A percentile compares a stretch with the other conserved stretches of the same genome.
phyloP scores from a whole-genome alignment of 495 filamentous ascomycete genomes.

The Letharia columbiana region DNA sequence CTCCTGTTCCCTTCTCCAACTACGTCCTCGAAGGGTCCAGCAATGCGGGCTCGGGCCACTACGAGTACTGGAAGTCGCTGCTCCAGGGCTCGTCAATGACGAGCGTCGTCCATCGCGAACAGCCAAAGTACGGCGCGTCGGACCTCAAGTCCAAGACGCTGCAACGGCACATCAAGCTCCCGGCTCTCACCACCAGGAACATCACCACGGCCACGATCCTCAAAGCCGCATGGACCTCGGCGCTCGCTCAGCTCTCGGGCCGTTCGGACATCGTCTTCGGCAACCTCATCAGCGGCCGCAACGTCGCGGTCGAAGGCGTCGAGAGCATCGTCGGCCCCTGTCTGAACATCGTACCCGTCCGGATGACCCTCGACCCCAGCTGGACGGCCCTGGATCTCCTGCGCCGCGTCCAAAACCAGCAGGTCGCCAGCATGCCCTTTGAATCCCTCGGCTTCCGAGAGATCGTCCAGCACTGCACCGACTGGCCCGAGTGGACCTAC shows the following conservation, averaged over 20 bases:
- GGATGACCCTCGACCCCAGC: constrained; percentile 41
- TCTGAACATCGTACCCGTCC: constrained; percentile 51
- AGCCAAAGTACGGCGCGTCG: constrained; percentile 35
- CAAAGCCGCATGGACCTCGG: constrained; percentile 50
- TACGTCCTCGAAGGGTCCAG: constrained; percentile 47
- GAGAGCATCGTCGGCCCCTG: constrained; percentile 50
- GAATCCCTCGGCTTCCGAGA: constrained; percentile 53
- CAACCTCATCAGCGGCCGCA: constrained; percentile 48
- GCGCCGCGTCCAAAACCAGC: constrained; percentile 48
- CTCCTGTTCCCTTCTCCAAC: constrained; percentile 46
- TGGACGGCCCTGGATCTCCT: constrained; percentile 47
- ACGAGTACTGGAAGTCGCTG: constrained; percentile 41
- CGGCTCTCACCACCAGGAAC: constrained; percentile 35
- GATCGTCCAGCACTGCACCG: constrained; percentile 50
- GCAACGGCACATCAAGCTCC: constrained; percentile 34
- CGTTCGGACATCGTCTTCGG: constrained; percentile 49
- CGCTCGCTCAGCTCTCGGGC: constrained; percentile 43
- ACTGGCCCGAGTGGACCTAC: constrained; percentile 47
- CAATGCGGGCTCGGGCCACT: constrained; percentile 44
- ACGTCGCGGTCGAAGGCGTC: constrained; percentile 44
- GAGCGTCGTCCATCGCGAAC: constrained; percentile 34
- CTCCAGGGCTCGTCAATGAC: constrained; percentile 42
- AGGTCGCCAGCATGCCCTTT: constrained; percentile 49
- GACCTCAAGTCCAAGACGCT: constrained; percentile 34
- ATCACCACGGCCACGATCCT: constrained; percentile 49